These are phyloP conservation scores for Nicotiana obtusifolia DNA, from an alignment of 257 asterid genomes.

Conservation along the genomic window DNA sequence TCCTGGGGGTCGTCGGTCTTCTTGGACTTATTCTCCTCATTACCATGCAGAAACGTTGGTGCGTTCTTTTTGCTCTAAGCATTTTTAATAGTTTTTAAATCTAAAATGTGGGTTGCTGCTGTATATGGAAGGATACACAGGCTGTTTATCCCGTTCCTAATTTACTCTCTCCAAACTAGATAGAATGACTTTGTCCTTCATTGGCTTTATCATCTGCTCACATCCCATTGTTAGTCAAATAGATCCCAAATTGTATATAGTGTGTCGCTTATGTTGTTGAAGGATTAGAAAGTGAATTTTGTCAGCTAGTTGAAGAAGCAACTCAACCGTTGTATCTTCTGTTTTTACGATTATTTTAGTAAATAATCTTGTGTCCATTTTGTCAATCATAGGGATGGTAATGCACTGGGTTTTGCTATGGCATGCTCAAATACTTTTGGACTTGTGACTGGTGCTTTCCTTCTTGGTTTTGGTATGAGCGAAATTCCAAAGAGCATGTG, in stretches of 20 bases:
- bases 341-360: background rate
- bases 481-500: slow-evolving; percentile 92
- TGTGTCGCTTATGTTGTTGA: background rate
- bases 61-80: slow-evolving; percentile 31
- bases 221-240: background rate
- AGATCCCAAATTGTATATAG: background rate
- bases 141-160: background rate
- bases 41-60: slow-evolving; percentile 68
- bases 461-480: slow-evolving; percentile 97
- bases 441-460: slow-evolving; percentile 98
- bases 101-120: background rate
- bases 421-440: slow-evolving; percentile 99
- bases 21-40: slow-evolving; percentile 89
- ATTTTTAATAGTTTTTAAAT: slow-evolving; percentile 5
- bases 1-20: slow-evolving; percentile 89
- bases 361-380: slow-evolving; percentile 9
- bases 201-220: background rate
- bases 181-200: background rate
- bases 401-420: slow-evolving; percentile 87
- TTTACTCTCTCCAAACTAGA: slow-evolving; percentile 2
- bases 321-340: background rate
- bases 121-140: background rate
- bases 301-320: background rate
- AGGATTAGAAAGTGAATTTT: background rate
- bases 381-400: slow-evolving; percentile 52